These are phyloP conservation scores for Podaxis mareebaensis DNA, from an alignment of 768 basidiomycete genomes.

Conservation along the genomic window DNA sequence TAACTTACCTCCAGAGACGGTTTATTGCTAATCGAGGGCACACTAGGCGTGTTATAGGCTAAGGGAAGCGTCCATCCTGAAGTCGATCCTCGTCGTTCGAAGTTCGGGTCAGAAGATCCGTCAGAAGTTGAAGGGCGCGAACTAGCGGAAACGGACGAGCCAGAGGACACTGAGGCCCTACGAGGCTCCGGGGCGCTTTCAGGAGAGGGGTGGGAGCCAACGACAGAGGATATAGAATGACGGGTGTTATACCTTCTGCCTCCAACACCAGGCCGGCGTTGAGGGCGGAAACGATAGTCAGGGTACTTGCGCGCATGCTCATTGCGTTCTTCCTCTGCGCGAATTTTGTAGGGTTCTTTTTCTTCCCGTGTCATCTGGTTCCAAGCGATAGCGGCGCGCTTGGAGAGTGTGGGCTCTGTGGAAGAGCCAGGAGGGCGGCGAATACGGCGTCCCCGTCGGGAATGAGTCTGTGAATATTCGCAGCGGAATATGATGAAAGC, in stretches of 20 bases:
- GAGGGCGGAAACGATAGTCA: constrained; percentile 62
- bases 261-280: neutral
- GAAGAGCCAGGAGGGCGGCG: constrained; percentile 35
- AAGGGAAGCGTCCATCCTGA: neutral
- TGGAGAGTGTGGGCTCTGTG: constrained; percentile 63
- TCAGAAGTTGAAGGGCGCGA: neutral
- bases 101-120: neutral
- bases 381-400: constrained; percentile 80
- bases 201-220: neutral
- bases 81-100: neutral
- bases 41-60: neutral
- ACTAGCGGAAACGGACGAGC: neutral
- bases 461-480: constrained; percentile 53
- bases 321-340: constrained; percentile 56
- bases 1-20: neutral
- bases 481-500: constrained; percentile 76
- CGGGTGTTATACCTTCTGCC: neutral
- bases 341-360: constrained; percentile 47
- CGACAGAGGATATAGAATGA: neutral
- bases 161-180: neutral
- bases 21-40: neutral
- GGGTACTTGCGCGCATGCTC: constrained; percentile 61
- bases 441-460: constrained; percentile 35
- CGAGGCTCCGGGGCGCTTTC: neutral
- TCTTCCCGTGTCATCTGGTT: constrained; percentile 49